phyloP scores from a whole-genome alignment of 75 land plant species.

The Larix kaempferi region DNA sequence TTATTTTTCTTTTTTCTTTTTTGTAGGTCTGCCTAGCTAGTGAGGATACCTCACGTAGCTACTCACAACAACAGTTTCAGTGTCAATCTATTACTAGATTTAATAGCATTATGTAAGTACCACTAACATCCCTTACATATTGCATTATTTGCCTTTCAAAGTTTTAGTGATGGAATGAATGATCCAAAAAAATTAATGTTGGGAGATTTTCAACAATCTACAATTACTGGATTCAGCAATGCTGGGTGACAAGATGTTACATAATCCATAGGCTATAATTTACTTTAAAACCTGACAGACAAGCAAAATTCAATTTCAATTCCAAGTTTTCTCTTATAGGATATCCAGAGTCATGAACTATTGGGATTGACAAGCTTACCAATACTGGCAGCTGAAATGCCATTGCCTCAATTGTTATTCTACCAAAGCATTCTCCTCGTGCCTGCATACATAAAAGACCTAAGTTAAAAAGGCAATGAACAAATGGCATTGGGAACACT shows the following conservation, averaged over 20 bases:
- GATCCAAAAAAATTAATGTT: not conserved
- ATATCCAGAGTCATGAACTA: not conserved
- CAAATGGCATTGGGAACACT: not conserved
- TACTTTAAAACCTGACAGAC: not conserved
- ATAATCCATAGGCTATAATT: not conserved
- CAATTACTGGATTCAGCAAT: not conserved
- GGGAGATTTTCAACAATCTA: not conserved
- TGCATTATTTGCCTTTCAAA: not conserved
- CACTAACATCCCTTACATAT: not conserved
- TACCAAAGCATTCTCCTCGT: conserved; percentile 95
- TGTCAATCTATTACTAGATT: no score
- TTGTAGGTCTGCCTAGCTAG: no score
- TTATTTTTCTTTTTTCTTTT: no score
- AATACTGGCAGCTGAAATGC: conserved; percentile 87
- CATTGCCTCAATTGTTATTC: conserved; percentile 98
- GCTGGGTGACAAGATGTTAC: not conserved
- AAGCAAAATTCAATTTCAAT: not conserved
- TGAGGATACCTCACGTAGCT: no score
- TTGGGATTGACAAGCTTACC: conserved; percentile 32
- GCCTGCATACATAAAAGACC: conserved; percentile 44
- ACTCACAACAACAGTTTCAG: no score
- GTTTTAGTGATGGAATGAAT: not conserved
- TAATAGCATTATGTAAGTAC: no score
- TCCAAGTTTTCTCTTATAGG: not conserved
- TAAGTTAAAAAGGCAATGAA: not conserved